A percentile compares a stretch with the other conserved stretches of the same genome.
Evolutionary conservation across 2,329 filamentous ascomycete genomes (phyloP).

Genomic region (Orbilia brochopaga): DNA sequence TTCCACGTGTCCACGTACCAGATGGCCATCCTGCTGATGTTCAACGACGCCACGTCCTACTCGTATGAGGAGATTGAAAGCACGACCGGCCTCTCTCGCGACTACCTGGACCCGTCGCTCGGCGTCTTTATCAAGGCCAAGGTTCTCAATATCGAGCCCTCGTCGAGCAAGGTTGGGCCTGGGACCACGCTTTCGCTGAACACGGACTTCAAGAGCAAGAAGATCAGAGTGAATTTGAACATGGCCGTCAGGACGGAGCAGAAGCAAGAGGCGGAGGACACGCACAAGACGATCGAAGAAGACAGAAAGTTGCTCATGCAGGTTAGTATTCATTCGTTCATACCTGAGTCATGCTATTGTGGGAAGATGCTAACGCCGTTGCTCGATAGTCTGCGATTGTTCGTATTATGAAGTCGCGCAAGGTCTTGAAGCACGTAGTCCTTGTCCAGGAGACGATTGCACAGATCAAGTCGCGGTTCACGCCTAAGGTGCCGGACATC

Average conservation of each 20-base stretch:
- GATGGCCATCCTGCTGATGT: conserved; percentile 92
- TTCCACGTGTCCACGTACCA: conserved; percentile 98
- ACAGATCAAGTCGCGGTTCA: conserved; percentile 91
- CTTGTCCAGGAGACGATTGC: conserved; percentile 94
- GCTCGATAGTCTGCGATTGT: conserved; percentile 85
- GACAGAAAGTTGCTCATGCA: conserved; percentile 95
- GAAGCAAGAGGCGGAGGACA: conserved; percentile 95
- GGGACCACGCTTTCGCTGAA: conserved; percentile 85
- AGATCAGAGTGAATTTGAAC: conserved; percentile 95
- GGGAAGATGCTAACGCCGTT: conserved; percentile 42
- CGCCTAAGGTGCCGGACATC: conserved; percentile 91
- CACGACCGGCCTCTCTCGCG: conserved; percentile 77
- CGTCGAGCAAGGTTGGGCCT: conserved; percentile 75
- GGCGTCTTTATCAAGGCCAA: conserved; percentile 90
- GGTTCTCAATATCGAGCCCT: conserved; percentile 75
- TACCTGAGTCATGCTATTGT: conserved; percentile 6
- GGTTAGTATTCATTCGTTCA: conserved; percentile 66
- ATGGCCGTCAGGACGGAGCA: conserved; percentile 92
- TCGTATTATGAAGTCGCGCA: conserved; percentile 98
- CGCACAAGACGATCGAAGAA: conserved; percentile 99
- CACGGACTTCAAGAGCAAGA: conserved; percentile 97
- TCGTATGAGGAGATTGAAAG: conserved; percentile 86
- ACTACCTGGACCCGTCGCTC: conserved; percentile 85
- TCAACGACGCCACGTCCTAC: conserved; percentile 87
- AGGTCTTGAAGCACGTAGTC: conserved; percentile 97